These are phyloP conservation scores for Falciphora oryzae DNA, from an alignment of 2,329 filamentous ascomycete genomes.

Conservation along the genomic window DNA sequence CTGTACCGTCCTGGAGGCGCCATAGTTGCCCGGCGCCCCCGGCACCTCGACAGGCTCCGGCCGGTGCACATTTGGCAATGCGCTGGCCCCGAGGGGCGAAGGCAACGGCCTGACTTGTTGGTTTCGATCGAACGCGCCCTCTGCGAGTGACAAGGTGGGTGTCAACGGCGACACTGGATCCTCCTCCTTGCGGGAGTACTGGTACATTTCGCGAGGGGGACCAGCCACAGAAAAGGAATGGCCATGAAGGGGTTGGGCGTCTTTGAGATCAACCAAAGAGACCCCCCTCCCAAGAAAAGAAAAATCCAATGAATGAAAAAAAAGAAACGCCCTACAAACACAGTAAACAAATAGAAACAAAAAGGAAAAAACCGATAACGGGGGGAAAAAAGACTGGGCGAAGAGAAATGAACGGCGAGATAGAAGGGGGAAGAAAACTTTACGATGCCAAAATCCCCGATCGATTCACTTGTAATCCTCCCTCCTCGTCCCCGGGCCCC, in stretches of 20 bases:
- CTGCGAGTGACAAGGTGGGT: constrained; percentile 2
- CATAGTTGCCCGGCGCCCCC: too few relatives aligned
- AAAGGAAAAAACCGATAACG: neutral
- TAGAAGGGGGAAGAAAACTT: neutral
- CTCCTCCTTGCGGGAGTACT: constrained; percentile 5
- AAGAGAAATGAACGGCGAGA: neutral
- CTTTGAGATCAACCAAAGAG: neutral
- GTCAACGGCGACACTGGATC: constrained; percentile 7
- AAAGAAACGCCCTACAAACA: too few relatives aligned
- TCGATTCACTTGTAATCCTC: neutral
- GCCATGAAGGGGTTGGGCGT: neutral
- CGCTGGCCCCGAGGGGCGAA: neutral
- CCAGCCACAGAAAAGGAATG: neutral
- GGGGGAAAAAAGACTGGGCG: neutral
- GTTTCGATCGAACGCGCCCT: too few relatives aligned
- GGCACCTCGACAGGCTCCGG: neutral
- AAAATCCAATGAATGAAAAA: neutral
- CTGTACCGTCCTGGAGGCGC: too few relatives aligned
- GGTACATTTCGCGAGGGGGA: neutral
- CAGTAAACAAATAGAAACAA: neutral
- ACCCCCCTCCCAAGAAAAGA: neutral
- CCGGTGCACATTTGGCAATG: neutral
- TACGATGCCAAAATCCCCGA: neutral
- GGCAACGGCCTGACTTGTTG: neutral
- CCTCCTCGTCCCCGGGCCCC: neutral